These are phyloP conservation scores for Nasturtium officinale DNA, from an alignment of 345 rosid genomes.

Conservation along the genomic window DNA sequence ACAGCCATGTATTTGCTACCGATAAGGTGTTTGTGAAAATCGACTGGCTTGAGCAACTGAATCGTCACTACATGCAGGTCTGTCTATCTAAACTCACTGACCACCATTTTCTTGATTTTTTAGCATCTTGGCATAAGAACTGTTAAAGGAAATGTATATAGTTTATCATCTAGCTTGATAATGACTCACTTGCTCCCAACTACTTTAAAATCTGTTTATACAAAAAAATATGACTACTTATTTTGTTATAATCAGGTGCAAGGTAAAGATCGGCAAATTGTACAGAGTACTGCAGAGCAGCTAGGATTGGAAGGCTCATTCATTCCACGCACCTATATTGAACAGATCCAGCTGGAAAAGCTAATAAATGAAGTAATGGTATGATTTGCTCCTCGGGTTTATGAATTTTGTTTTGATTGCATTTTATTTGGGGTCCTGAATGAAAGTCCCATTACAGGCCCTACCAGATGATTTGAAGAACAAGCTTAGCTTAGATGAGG, in stretches of 20 bases:
- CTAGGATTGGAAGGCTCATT: conserved; percentile 83
- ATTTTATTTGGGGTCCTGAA: conserved; percentile 23
- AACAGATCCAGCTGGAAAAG: conserved; percentile 88
- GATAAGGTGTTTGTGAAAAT: conserved; percentile 81
- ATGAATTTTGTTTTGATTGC: conserved; percentile 1
- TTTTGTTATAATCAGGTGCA: conserved; percentile 68
- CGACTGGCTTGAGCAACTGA: conserved; percentile 93
- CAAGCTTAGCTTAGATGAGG: conserved; percentile 87
- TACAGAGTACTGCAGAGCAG: conserved; percentile 67
- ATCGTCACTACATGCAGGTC: conserved; percentile 93
- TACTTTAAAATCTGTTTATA: background rate
- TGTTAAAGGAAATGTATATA: background rate
- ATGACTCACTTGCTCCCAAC: conserved; percentile 11
- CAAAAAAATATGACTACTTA: background rate
- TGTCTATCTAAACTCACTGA: conserved; percentile 21
- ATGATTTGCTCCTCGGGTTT: conserved; percentile 35
- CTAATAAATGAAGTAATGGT: conserved; percentile 88
- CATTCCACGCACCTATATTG: conserved; percentile 83
- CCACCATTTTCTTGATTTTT: conserved; percentile 12
- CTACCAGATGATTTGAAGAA: conserved; percentile 80
- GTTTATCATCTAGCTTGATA: conserved; percentile 1
- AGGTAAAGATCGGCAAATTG: conserved; percentile 81
- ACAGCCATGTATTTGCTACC: conserved; percentile 81
- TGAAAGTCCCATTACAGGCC: conserved; percentile 52
- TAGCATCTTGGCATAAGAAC: background rate